Evolutionary conservation across 2,329 filamentous ascomycete species (phyloP), one percentile per base, ranked within the genome.

Genomic region (Neofusicoccum umdonicola): DNA sequence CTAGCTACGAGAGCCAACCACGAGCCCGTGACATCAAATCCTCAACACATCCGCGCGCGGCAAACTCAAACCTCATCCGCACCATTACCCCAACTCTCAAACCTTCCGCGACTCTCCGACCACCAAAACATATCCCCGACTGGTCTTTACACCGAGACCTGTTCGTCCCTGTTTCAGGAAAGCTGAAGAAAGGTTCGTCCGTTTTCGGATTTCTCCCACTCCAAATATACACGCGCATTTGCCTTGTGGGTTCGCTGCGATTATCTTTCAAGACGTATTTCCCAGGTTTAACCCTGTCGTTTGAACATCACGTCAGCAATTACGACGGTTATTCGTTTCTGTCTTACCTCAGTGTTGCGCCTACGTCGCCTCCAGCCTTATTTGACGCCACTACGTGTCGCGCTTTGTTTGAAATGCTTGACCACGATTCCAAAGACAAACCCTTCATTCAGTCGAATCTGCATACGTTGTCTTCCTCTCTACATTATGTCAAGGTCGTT

Each of bases 1-100:
- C 34, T 47, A 60, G 42, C 56, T 60, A 47, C 56, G 56, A 45
- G 27, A 45, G 35, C 54, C 54, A 45, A 41, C 35, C 54, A 45
- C 54, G 19, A 35, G 56, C 31, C 22, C 41, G 54, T 27, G 11
- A 45, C 41, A 35, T 35, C 41, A 27, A 34, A 60, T 47, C 31
- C 56, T 27, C 56, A 47, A 60, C 42, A 37, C 31, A 47, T 37
- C 42, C 41, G 15, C 54, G 42, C 56, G 27, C 27, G 22, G 17
- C 56, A 34, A 35, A 5, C 41, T 58, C 54, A 19, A 35, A 37
- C 31, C 31, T 47, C 27, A 42, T 22, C 42, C 56, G 42, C 41
- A 15, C 22, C 31, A 37, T 47, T 47, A 19, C 27, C 7, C 42
- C n/a, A 5, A 34, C 12, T 19, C 19, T 19, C 56, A 37, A 45